Evolutionary conservation across 345 rosid genomes (phyloP), one percentile per base, ranked within the genome.

Genomic region (Lepidium didymum): DNA sequence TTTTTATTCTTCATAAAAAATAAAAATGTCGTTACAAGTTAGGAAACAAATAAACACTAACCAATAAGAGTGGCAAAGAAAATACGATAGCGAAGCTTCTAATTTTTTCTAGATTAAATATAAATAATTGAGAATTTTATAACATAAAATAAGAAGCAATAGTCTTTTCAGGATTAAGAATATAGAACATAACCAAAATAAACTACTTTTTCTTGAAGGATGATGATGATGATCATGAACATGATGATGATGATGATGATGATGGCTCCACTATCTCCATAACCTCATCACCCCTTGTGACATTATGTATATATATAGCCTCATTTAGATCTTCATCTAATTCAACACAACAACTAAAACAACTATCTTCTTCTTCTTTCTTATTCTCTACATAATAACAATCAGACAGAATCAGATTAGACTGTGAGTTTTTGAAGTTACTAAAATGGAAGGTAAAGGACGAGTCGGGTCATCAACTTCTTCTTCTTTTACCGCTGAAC

Each of bases 401-500:
- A 54, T 53, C 56, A 46, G 7, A 16, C 13, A 62, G 46, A 62
- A 53, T 43, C 56, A 54, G 46, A 40, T n/a, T 27, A 16, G 35
- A 64, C 29, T 64, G 13, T 72, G 25, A 49, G 40, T 29, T 56
- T 57, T 47, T n/a, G 8, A 9, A 59, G 1, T 16, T 34, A 16
- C 3, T 40, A 47, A 49, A 29, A 87, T 87, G 98, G 98, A 86
- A n/a, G 54, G 64, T 62, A 85, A 82, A 77, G 84, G 81, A 72
- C 79, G 84, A 71, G 68, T 54, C 14, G 67, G 79, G 47, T 80
- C 77, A 74, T 73, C 86, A 41, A 75, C 84, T 37, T 87, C 87
- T 57, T 81, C 85, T 36, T 87, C 89, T 13, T 85, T 85, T 51
- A 80, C 86, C 8, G 74, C 87, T 44, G 87, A 87, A 54, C 91